Conservation (phyloP, 257 asterid genomes). For the Petunia secreta region DNA sequence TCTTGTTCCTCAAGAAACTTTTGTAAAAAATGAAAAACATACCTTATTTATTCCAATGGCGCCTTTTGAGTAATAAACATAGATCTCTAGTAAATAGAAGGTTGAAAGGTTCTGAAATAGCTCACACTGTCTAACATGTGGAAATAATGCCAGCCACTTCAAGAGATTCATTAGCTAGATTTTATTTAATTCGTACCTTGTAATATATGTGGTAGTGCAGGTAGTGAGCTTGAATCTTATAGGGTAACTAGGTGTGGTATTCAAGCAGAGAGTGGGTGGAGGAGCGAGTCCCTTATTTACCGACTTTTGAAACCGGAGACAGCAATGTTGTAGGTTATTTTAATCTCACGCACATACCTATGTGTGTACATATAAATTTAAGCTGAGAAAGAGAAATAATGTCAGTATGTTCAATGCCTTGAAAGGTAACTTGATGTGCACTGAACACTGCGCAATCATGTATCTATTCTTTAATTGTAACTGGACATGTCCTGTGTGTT, state of each 20-base stretch:
- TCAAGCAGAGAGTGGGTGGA: neutral
- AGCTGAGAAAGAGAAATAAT: slow-evolving; percentile 9
- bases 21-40: neutral
- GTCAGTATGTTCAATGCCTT: neutral
- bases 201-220: slow-evolving; percentile 7
- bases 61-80: slow-evolving; percentile 13
- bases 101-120: slow-evolving; percentile 9
- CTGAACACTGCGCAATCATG: neutral
- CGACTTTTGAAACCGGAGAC: neutral
- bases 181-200: slow-evolving; percentile 8
- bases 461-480: neutral
- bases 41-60: neutral
- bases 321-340: neutral
- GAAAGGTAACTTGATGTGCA: slow-evolving; percentile 5
- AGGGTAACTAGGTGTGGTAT: neutral
- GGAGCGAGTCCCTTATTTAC: neutral
- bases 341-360: neutral
- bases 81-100: neutral
- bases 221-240: neutral
- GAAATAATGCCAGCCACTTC: slow-evolving; percentile 9
- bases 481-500: neutral
- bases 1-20: neutral
- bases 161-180: slow-evolving; percentile 12
- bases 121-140: neutral
- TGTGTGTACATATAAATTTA: neutral